A percentile compares a stretch with the other conserved stretches of the same genome.
Conservation (phyloP, 1,139 yeast genomes). For the Keqinozyma sinolaborantium region DNA sequence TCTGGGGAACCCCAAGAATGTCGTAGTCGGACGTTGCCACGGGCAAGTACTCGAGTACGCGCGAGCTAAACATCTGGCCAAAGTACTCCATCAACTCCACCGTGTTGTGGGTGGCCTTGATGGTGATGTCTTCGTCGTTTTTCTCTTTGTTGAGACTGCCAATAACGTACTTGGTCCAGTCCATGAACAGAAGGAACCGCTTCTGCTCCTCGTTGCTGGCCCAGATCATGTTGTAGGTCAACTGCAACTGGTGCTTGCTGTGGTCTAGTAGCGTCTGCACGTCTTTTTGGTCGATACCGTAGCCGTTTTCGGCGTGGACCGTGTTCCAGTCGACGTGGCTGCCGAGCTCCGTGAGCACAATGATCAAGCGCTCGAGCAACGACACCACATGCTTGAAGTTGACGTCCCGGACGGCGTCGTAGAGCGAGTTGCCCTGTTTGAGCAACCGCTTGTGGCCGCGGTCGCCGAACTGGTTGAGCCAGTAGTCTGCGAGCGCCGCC, state of each 20-base stretch:
- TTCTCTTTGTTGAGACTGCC: constrained; percentile 36
- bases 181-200: constrained; percentile 46
- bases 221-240: constrained; percentile 40
- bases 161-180: constrained; percentile 43
- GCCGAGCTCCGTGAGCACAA: constrained; percentile 45
- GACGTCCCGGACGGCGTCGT: constrained; percentile 44
- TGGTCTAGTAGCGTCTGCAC: constrained; percentile 24
- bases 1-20: constrained; percentile 8
- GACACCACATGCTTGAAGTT: constrained; percentile 53
- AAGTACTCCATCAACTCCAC: constrained; percentile 29
- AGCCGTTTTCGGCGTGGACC: constrained; percentile 9
- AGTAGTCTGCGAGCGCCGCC: constrained; percentile 31
- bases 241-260: constrained; percentile 30
- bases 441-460: constrained; percentile 62
- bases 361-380: constrained; percentile 52
- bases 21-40: constrained; percentile 16
- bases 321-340: constrained; percentile 43
- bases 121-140: constrained; percentile 23
- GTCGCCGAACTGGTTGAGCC: constrained; percentile 59
- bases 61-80: constrained; percentile 21
- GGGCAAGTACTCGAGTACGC: constrained; percentile 20
- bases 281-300: constrained; percentile 25
- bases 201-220: constrained; percentile 50
- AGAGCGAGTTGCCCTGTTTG: constrained; percentile 46
- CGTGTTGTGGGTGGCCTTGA: constrained; percentile 17